Evolutionary conservation across 2,329 filamentous ascomycete species (phyloP), one percentile per base, ranked within the genome.

Genomic region (Xylariaceae sp.): DNA sequence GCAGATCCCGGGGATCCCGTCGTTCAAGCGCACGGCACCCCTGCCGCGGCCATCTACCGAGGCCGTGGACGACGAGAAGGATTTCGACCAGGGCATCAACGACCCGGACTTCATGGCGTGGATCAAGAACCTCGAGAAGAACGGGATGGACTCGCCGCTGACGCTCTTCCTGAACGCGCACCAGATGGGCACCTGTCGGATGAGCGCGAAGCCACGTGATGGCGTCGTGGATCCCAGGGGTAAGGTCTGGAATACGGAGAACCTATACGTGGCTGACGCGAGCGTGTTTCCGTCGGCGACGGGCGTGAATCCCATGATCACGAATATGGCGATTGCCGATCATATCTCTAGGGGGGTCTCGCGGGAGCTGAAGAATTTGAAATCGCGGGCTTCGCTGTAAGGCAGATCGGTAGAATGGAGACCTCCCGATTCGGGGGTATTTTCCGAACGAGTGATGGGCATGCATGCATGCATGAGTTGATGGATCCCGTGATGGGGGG

Each of bases 291-390:
- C 88, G 1, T 87, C 82, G 58, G 88, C 88, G 9, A 90, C 85
- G 70, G 89, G 89, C 1, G 88, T 92, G 35, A 92, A 92, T 71
- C 89, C 89, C 10, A 92, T 93, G 89, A 77, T 92, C 49, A 91
- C 88, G 10, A 81, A 78, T 59, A 90, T 92, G 89, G 83, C 84
- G 1, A 81, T 89, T 67, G 79, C 84, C 53, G 84, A 89, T 68
- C 83, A 82, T 74, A 86, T 89, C 62, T 83, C 83, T 2, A 76
- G 80, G 67, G 79, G 80, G 0, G 71, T 88, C 50, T 77, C 73
- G n/a, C 74, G 72, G 68, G 82, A 83, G 52, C 56, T 83, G 67
- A 68, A 65, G 62, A 64, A 49, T n/a, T 49, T 45, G n/a, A 30
- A 13, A 1, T 44, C 52, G n/a, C 37, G 55, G 57, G 61, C 59